These are phyloP conservation scores for Coemansia sp. DNA, from an alignment of 192 early-diverging fungal genomes.

Conservation along the genomic window DNA sequence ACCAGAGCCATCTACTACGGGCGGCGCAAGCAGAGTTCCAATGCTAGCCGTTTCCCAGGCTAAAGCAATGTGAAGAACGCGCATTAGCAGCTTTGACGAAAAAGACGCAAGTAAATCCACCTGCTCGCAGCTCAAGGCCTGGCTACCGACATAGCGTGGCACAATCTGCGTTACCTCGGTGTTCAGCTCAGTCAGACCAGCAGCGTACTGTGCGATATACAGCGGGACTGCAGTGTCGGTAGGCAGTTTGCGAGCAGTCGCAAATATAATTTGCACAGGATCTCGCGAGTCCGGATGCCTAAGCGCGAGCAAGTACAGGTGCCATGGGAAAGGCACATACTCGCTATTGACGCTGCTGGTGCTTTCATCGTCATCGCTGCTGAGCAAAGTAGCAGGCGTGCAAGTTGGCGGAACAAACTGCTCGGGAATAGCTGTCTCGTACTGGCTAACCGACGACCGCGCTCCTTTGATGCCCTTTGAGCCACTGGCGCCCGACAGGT, in stretches of 20 bases:
- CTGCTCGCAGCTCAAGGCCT: slow-evolving; percentile 26
- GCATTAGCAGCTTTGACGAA: slow-evolving; percentile 49
- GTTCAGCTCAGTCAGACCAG: slow-evolving; percentile 1
- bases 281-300: slow-evolving; percentile 13
- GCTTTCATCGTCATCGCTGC: background rate
- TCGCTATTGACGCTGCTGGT: too few species aligned
- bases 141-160: slow-evolving; percentile 14
- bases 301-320: slow-evolving; percentile 20
- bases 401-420: slow-evolving; percentile 6
- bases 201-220: slow-evolving; percentile 17
- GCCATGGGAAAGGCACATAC: slow-evolving; percentile 24
- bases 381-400: background rate
- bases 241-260: slow-evolving; percentile 18
- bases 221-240: slow-evolving; percentile 28
- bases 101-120: slow-evolving; percentile 52
- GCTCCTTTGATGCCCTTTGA: slow-evolving; percentile 22
- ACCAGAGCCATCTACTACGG: slow-evolving; percentile 15
- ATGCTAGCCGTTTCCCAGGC: slow-evolving; percentile 50
- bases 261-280: slow-evolving; percentile 5
- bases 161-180: slow-evolving; percentile 3
- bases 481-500: background rate
- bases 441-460: slow-evolving; percentile 11
- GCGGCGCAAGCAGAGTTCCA: slow-evolving; percentile 57
- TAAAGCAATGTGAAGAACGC: slow-evolving; percentile 50
- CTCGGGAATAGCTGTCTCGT: slow-evolving; percentile 12